A percentile compares a stretch with the other conserved stretches of the same genome.
Evolutionary conservation across 2,329 filamentous ascomycete genomes (phyloP).

Genomic region (Ilyonectria sp.): DNA sequence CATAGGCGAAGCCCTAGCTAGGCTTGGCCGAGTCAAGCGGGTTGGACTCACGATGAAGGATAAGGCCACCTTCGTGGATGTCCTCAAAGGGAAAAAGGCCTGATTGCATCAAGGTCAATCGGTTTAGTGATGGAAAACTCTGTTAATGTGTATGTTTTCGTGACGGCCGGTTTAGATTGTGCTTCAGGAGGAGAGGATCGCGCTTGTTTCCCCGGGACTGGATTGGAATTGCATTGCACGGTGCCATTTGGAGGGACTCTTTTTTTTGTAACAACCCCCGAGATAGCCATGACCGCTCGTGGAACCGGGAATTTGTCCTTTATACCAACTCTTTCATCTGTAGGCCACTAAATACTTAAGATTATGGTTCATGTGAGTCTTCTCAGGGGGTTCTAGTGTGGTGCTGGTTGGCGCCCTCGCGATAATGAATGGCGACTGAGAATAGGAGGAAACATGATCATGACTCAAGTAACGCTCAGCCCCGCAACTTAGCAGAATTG

Average conservation of each 20-base stretch:
- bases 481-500: too few species aligned
- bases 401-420: too few species aligned
- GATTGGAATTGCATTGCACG: slow-evolving; percentile 43
- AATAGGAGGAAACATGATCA: too few species aligned
- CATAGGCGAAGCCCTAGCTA: slow-evolving; percentile 88
- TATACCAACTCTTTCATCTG: not conserved
- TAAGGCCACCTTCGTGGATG: slow-evolving; percentile 85
- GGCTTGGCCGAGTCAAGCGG: slow-evolving; percentile 88
- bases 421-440: too few species aligned
- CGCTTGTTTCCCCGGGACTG: slow-evolving; percentile 14
- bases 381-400: too few species aligned
- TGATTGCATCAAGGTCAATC: slow-evolving; percentile 33
- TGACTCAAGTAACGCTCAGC: too few species aligned
- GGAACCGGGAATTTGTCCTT: slow-evolving; percentile 2
- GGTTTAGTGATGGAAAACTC: not conserved
- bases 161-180: slow-evolving; percentile 18
- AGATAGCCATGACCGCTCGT: slow-evolving; percentile 34
- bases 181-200: slow-evolving; percentile 3
- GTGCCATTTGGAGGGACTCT: slow-evolving; percentile 38
- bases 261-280: slow-evolving; percentile 31
- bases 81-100: slow-evolving; percentile 66
- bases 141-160: not conserved
- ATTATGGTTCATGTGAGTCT: not conserved
- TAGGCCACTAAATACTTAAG: not conserved
- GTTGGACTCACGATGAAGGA: slow-evolving; percentile 88